Base-by-base conservation (phyloP, 176 grass and related monocot species). In the Oryza glumipatula region DNA sequence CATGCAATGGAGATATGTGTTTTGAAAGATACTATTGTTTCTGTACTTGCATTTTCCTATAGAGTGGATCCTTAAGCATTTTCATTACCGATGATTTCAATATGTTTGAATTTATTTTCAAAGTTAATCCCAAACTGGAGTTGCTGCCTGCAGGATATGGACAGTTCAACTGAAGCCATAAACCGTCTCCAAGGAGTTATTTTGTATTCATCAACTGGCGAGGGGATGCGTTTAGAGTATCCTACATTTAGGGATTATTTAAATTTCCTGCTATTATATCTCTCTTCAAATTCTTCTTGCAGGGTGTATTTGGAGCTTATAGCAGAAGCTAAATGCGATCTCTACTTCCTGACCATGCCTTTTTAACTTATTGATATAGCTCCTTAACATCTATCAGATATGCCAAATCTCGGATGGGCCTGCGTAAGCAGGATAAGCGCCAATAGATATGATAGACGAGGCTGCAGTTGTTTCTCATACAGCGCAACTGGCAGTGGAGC, bases 201-300 rank as follows among this genome's bases (percentile, higher is more conserved):
- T 73, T 74, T 99, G 65, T 88, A 89, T 74, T 92, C 93, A 74
- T 99, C 96, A 73, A 74, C 56, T 8, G 88, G 83, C 67, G 93
- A 95, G 67, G 93, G 96, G 72, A 94, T 99, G 41, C 89, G 91
- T 67, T 82, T 99, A 79, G 96, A 99, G 96, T 99, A 99, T 99
- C 96, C 96, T 95, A 78, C 9, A 69, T 43, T 69, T 66, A 10
- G 35, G 41, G 51, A 79, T 81, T 76, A 52, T 88, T 88, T 83
- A 19, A 11, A 11, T 80, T 68, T 45, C 17, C 74, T 72, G 24
- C 30, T 82, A 64, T 79, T 74, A 74, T 76, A 10, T 78, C 33
- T 72, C 35, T n/a, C 32, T 70, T 68, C 44, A n/a, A 67, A 74
- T 85, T 67, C 5, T 80, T 85, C 72, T 65, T 0, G 4, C 67